A percentile compares a stretch with the other conserved stretches of the same genome.
Conservation (phyloP, 1,284 basidiomycete species). For the Baeospora myosura region DNA sequence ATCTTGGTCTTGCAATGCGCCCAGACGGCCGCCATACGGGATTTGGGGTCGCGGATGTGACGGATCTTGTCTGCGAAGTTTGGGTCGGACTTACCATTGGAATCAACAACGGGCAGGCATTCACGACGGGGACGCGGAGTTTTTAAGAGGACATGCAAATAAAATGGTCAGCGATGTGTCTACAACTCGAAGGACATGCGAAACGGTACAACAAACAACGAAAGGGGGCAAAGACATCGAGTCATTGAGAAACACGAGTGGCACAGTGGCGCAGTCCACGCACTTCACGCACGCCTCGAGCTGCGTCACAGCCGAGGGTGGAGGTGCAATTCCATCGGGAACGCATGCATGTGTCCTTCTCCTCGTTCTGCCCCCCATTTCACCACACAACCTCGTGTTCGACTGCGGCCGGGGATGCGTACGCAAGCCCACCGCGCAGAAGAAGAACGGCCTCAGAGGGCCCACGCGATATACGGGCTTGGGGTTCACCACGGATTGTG, state of each 20-base stretch:
- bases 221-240: conserved; percentile 16
- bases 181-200: conserved; percentile 31
- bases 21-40: conserved; percentile 85
- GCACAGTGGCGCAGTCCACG: conserved; percentile 46
- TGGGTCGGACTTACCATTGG: conserved; percentile 67
- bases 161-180: conserved; percentile 54
- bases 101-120: conserved; percentile 15
- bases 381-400: conserved; percentile 79
- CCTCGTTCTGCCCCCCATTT: conserved; percentile 93
- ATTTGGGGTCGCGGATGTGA: conserved; percentile 82
- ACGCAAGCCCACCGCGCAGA: conserved; percentile 58
- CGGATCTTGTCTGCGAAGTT: conserved; percentile 78
- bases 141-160: conserved; percentile 34
- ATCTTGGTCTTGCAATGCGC: conserved; percentile 79
- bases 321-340: conserved; percentile 34
- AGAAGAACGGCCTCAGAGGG: conserved; percentile 64
- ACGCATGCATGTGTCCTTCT: conserved; percentile 40
- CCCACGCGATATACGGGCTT: no score
- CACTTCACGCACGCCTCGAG: conserved; percentile 39
- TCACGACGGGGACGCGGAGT: conserved; percentile 17
- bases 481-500: conserved; percentile 78
- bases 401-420: conserved; percentile 65
- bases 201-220: conserved; percentile 22
- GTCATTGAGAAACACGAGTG: conserved; percentile 41
- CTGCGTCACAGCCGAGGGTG: conserved; percentile 59